Evolutionary conservation across 176 grass and related monocot species (phyloP), one percentile per base, ranked within the genome.

Genomic region (Dendrocalamus sinicus): DNA sequence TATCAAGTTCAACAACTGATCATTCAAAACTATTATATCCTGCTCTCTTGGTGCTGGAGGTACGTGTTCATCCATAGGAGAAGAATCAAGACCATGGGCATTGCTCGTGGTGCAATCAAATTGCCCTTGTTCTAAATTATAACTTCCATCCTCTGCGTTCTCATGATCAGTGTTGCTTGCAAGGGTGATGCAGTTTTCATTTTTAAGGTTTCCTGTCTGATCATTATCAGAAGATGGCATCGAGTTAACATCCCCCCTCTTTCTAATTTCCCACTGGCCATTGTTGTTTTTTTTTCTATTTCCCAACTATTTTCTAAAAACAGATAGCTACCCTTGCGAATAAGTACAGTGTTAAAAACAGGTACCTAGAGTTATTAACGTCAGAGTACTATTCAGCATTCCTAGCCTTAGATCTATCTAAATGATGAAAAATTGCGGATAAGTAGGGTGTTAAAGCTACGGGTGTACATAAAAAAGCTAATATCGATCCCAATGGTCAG

Each of bases 11-110:
- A 39, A 39, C 37, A 39, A 39, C 37, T 39, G 37, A 39, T 98
- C 96, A 3, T 93, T 94, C 72, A 95, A 76, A 71, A 93, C 81
- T 83, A 98, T 92, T 41, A 97, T 37, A 88, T 97, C 87, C 41
- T 82, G 28, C 15, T 84, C 87, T 20, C 26, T 44, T 75, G 80
- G 46, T 81, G 78, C 63, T 65, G 68, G 75, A 74, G 86, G 53
- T 77, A 44, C 45, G 83, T 91, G 75, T 59, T 84, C 70, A 64
- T 82, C 74, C 57, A 83, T 45, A 70, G 83, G 50, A 72, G 62
- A 73, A 86, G 90, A 88, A 77, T 91, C 81, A 69, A 91, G 77
- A 76, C 91, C 85, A 54, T 78, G 67, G 39, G 48, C 73, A 75
- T 73, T 76, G 61, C 60, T 64, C 48, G 30, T 46, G 75, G 81